These are phyloP conservation scores for Scalesia atractyloides DNA, from an alignment of 129 eudicot species.

Conservation along the genomic window DNA sequence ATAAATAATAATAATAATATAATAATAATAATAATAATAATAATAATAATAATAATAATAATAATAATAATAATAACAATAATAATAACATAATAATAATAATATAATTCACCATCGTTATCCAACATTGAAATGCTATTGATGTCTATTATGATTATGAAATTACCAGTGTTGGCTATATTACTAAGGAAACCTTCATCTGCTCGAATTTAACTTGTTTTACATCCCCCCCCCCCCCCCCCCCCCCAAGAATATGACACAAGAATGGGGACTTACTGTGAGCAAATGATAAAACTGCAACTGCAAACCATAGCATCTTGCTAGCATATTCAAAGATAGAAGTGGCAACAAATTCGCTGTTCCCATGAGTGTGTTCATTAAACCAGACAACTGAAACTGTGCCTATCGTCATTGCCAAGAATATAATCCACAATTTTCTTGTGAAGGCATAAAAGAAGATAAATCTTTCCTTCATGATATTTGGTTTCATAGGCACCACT, in stretches of 20 bases:
- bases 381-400: constrained; percentile 62
- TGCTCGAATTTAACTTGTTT: too few relatives aligned
- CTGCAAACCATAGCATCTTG: constrained; percentile 60
- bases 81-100: too few relatives aligned
- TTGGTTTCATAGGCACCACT: constrained; percentile 47
- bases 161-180: too few relatives aligned
- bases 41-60: too few relatives aligned
- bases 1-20: too few relatives aligned
- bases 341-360: constrained; percentile 37
- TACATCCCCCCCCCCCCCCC: too few relatives aligned
- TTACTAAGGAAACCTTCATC: too few relatives aligned
- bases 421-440: constrained; percentile 53
- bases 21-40: too few relatives aligned
- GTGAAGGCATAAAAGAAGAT: constrained; percentile 50
- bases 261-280: constrained; percentile 44
- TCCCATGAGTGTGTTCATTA: constrained; percentile 46
- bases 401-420: constrained; percentile 41
- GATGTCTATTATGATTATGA: too few relatives aligned
- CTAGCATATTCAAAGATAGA: constrained; percentile 36
- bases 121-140: too few relatives aligned
- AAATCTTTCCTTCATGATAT: constrained; percentile 36
- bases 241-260: neutral
- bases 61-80: too few relatives aligned
- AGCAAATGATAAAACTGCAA: constrained; percentile 54
- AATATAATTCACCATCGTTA: too few relatives aligned